Evolutionary conservation across 495 filamentous ascomycete species (phyloP).

Genomic region (Penicillium angulare): DNA sequence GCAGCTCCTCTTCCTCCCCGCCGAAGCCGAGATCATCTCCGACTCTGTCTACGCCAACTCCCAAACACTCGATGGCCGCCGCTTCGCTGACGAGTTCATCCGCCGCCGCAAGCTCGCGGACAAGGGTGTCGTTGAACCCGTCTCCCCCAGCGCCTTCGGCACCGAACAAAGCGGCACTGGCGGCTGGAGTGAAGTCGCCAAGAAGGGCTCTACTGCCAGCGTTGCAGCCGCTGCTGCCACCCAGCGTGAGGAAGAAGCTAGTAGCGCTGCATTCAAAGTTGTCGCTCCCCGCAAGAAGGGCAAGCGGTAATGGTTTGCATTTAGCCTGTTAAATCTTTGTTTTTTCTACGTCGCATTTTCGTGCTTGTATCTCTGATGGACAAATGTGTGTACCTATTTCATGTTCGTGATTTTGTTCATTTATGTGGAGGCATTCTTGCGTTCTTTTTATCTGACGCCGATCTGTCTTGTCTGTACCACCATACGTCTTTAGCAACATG

Average conservation of each 20-base stretch:
- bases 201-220: conserved; percentile 61
- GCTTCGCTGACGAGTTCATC: conserved; percentile 93
- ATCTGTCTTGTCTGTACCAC: conserved; percentile 6
- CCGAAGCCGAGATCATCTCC: conserved; percentile 75
- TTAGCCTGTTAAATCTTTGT: background rate
- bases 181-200: conserved; percentile 97
- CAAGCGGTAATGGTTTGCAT: conserved; percentile 54
- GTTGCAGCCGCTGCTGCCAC: conserved; percentile 25
- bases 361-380: background rate
- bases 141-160: conserved; percentile 40
- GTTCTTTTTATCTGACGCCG: background rate
- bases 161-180: conserved; percentile 50
- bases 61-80: conserved; percentile 82
- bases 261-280: conserved; percentile 74
- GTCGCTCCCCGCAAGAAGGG: conserved; percentile 93
- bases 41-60: conserved; percentile 85
- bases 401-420: background rate
- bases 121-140: conserved; percentile 70
- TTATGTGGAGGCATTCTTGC: background rate
- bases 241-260: conserved; percentile 52
- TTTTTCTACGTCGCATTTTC: background rate
- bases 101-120: conserved; percentile 89
- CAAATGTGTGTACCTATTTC: background rate
- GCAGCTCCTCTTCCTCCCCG: conserved; percentile 69
- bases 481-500: conserved; percentile 7